A percentile compares a stretch with the other conserved stretches of the same genome.
phyloP scores from a whole-genome alignment of 192 early-diverging fungal species.

The Borealophlyctis nickersoniae region DNA sequence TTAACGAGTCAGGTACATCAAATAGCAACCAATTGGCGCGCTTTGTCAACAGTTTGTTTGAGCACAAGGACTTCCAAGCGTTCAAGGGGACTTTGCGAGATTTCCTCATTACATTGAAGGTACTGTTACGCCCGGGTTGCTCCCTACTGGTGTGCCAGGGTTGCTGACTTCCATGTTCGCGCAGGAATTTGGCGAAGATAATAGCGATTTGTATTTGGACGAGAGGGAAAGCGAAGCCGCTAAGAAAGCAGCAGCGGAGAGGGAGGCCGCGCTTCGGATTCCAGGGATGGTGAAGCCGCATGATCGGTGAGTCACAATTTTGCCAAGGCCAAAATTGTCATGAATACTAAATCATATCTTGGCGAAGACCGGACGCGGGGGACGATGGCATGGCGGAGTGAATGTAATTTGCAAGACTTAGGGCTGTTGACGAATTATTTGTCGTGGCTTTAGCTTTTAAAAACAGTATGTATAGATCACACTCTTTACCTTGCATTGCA shows the following conservation, averaged over 20 bases:
- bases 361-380: too few relatives aligned
- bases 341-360: too few relatives aligned
- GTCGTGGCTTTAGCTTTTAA: too few relatives aligned
- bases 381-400: too few relatives aligned
- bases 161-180: neutral
- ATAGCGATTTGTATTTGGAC: constrained; percentile 75
- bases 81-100: constrained; percentile 96
- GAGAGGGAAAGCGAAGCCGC: constrained; percentile 86
- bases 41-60: constrained; percentile 76
- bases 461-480: too few relatives aligned
- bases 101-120: constrained; percentile 70
- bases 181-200: constrained; percentile 91
- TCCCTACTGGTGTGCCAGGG: neutral
- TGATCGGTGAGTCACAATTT: constrained; percentile 20
- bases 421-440: too few relatives aligned
- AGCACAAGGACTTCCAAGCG: constrained; percentile 71
- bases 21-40: neutral
- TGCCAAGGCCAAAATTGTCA: neutral
- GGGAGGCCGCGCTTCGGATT: constrained; percentile 78
- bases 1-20: neutral
- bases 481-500: too few relatives aligned
- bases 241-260: constrained; percentile 71
- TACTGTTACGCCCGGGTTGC: constrained; percentile 5
- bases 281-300: constrained; percentile 96
- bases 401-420: too few relatives aligned